These are phyloP conservation scores for Sugiyamaella paludigena DNA, from an alignment of 1,139 yeast genomes.

Conservation along the genomic window DNA sequence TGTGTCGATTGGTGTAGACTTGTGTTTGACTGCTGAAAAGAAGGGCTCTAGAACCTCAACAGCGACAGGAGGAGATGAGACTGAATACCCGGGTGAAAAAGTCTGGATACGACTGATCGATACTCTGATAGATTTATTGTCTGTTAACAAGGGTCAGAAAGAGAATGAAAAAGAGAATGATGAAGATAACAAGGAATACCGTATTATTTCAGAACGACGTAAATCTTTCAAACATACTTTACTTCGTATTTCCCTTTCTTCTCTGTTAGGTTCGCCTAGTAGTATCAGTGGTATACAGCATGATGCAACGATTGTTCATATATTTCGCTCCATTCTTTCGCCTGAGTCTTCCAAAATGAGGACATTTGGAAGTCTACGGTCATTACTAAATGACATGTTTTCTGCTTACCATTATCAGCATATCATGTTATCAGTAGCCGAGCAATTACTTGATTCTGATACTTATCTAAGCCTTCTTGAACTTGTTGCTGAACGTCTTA, in stretches of 20 bases:
- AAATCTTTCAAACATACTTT: conserved; percentile 23
- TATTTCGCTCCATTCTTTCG: conserved; percentile 29
- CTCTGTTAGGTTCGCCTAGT: conserved; percentile 26
- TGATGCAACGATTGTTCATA: conserved; percentile 29
- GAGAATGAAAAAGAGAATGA: conserved; percentile 9
- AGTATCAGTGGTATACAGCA: conserved; percentile 24
- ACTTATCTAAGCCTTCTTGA: conserved; percentile 47
- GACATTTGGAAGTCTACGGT: conserved; percentile 46
- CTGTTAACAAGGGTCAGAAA: not conserved
- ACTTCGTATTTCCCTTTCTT: conserved; percentile 25
- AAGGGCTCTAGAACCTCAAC: not conserved
- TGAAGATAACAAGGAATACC: conserved; percentile 1
- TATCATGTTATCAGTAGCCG: conserved; percentile 53
- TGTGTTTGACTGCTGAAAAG: conserved; percentile 27
- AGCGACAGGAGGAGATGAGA: conserved; percentile 3
- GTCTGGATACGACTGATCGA: conserved; percentile 35
- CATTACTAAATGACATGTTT: conserved; percentile 60
- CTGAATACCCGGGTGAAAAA: conserved; percentile 21
- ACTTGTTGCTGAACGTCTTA: conserved; percentile 42
- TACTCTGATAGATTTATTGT: conserved; percentile 29
- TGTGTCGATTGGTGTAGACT: conserved; percentile 28
- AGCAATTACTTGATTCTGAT: conserved; percentile 54
- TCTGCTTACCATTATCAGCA: conserved; percentile 64
- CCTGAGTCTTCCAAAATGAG: conserved; percentile 24
- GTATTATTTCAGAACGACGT: not conserved